Conservation (phyloP, 2,329 filamentous ascomycete species). For the Fusarium stilboides region DNA sequence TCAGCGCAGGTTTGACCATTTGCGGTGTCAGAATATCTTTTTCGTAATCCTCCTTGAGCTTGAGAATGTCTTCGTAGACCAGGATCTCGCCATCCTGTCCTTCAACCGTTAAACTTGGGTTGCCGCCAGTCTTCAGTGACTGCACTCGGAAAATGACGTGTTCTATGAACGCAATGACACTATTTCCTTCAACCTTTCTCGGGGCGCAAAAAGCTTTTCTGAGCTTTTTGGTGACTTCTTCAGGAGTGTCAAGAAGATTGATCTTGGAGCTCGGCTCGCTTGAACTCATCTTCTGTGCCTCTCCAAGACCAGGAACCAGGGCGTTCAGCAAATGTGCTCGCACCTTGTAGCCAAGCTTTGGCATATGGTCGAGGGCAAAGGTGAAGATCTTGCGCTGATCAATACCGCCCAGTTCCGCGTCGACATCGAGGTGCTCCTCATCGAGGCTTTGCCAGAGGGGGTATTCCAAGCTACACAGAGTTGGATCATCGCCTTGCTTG, state of each 20-base stretch:
- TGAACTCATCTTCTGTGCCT: conserved; percentile 16
- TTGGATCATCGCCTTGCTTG: background rate
- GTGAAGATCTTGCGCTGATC: conserved; percentile 10
- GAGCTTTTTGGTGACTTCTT: background rate
- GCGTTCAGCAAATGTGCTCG: conserved; percentile 8
- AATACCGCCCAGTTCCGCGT: background rate
- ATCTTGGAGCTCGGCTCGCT: conserved; percentile 11
- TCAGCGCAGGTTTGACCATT: background rate
- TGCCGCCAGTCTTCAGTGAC: background rate
- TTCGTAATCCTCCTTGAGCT: background rate
- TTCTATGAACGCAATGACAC: background rate
- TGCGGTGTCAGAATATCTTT: background rate
- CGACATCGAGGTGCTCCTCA: background rate
- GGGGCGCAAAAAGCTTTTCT: background rate
- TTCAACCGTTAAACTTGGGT: background rate
- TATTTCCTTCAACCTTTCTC: background rate
- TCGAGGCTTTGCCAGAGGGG: background rate
- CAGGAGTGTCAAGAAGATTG: fast-evolving
- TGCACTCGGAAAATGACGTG: background rate
- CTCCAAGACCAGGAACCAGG: background rate
- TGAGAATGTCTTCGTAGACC: background rate
- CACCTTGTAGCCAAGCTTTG: background rate
- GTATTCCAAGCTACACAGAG: background rate
- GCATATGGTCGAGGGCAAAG: background rate
- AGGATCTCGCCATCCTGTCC: fast-evolving